Base-by-base conservation (phyloP, 2,329 filamentous ascomycete genomes). In the Neofusicoccum sp. region DNA sequence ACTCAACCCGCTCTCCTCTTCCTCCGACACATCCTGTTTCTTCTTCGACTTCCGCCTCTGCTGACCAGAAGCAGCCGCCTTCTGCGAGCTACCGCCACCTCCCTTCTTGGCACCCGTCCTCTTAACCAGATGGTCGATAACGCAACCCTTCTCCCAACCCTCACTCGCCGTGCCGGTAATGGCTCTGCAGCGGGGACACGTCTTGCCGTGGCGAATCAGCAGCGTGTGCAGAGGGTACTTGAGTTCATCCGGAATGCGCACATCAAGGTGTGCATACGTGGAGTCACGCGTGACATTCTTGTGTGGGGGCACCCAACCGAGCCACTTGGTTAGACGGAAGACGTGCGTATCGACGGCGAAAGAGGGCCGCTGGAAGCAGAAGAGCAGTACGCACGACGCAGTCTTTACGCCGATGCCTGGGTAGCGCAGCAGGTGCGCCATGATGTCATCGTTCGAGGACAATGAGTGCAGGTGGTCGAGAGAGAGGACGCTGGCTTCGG, bases 311-410 rank as follows among this genome's bases (percentile, higher is more conserved):
- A 87, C 76, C 85, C 86, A 88, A 26, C 81, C 80, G 0, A 88
- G 78, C 79, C 86, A 86, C 57, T 82, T 82, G 65, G 79, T 82
- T 12, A 88, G 79, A 1, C 86, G 82, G 67, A 87, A 87, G 62
- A 88, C 85, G 69, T 88, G 86, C 1, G 86, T 88, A 65, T 88
- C 86, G 7, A 88, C 86, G 0, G 86, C 86, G 64, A 88, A 88
- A 59, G 79, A 82, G 2, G 86, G 85, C 0, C 85, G 79, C 65
- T 85, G 83, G 6, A 88, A 78, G 67, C 85, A 88, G 74, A 88
- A 88, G 1, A 88, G 78, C 6, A 85, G 73, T 4, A 88, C 86
- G 64, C 86, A 88, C 2, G 84, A 84, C 3, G 86, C 86, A 0
- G 85, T 88, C 67, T 88, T 88, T n/a, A 83, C 81, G 0, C 86